Percentiles rank a stretch among this genome's conserved stretches.
Evolutionary conservation across 768 basidiomycete species (phyloP).

Genomic region (Leccinum subgranulosum): DNA sequence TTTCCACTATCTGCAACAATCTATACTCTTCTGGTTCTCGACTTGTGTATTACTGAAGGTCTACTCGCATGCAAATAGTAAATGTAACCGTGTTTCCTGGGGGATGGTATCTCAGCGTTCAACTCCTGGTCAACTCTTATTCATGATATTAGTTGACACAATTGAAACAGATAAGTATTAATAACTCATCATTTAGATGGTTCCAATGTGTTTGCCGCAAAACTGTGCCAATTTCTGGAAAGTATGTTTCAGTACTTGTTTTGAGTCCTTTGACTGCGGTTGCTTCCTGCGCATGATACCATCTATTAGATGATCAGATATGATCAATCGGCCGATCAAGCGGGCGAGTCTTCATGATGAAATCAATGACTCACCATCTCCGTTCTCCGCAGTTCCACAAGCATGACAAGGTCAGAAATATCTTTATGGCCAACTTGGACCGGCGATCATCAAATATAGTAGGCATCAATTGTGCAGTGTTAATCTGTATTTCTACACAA

Average conservation of each 20-base stretch:
- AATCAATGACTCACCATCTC: too few species aligned
- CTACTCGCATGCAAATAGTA: background rate
- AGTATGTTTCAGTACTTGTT: background rate
- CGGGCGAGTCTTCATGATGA: background rate
- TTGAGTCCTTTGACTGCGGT: background rate
- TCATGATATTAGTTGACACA: background rate
- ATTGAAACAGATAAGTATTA: background rate
- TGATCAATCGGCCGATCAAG: background rate
- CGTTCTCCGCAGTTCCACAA: background rate
- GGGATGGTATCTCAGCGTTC: background rate
- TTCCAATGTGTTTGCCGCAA: background rate
- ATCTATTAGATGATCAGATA: background rate
- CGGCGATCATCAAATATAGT: background rate
- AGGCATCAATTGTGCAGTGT: too few species aligned
- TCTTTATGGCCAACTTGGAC: background rate
- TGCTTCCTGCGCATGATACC: background rate
- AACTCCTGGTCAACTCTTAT: background rate
- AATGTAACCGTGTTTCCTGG: background rate
- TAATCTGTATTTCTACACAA: background rate
- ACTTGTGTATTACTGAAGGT: background rate
- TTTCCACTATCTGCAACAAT: background rate
- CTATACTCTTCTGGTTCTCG: background rate
- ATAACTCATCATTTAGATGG: background rate
- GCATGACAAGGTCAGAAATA: background rate
- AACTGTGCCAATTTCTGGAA: background rate